Base-by-base conservation (phyloP, 306 rosid species). In the Morella rubra region DNA sequence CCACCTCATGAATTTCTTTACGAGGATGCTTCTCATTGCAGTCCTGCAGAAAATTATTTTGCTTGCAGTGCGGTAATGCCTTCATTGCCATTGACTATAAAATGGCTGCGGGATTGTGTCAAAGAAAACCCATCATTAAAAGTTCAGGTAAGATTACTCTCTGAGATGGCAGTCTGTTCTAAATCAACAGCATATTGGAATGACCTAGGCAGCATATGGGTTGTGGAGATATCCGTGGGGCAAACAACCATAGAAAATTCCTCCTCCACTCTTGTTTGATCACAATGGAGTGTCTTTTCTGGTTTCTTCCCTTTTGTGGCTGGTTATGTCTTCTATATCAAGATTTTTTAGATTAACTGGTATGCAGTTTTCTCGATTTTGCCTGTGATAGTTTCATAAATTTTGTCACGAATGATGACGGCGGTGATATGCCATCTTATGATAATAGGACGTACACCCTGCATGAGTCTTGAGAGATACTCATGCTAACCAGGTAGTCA, bases 71-170 rank as follows among this genome's bases (percentile, higher is more conserved):
- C 90, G 32, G 97, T 90, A 72, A 81, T 91, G 72, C 93, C 93
- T 79, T 90, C 95, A 1, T 78, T 91, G 80, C 97, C 97, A 71
- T 78, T 88, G 73, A 80, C 97, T 40, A 85, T 91, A 58, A 86
- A 82, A 72, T 88, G 89, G 95, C 82, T 91, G 68, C 83, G 91
- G 83, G 91, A 90, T 79, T 86, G 85, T 69, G 95, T 81, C 66
- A 86, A 81, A 84, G 82, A 75, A 76, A 81, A 90, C 82, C 97
- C 95, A 8, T 81, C 93, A 20, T 44, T 88, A 60, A 77, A 90
- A 76, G 73, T 91, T 80, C 95, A 85, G 85, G 90, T 87, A 71
- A 52, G 69, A 53, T 53, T 50, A 64, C 66, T 24, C 27, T 61
- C 67, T 61, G 44, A 14, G 16, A 42, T 8, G 8, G 13, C 27